Base-by-base conservation (phyloP, 495 filamentous ascomycete species). In the Hyaloscypha hepaticicola region DNA sequence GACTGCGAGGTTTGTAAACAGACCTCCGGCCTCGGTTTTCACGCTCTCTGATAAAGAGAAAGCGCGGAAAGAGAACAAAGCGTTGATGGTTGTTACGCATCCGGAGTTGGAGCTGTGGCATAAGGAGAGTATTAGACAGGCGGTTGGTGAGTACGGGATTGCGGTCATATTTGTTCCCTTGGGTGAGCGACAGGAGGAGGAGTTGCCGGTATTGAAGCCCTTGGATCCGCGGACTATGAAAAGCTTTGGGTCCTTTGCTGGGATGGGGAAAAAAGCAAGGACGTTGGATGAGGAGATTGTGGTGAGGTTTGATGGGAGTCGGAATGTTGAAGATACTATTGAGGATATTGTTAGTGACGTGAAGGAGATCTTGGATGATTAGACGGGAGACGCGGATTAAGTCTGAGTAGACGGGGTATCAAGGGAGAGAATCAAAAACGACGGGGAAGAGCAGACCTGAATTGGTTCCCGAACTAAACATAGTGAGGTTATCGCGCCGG, bases 81-180 rank as follows among this genome's bases (percentile, higher is more conserved):
- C 63, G 8, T 45, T 71, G 51, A 69, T 71, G 69, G 66, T 71
- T 7, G 16, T 67, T 5, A 71, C 69, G 45, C 69, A 71, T 57
- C 69, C 69, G 14, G 53, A 63, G 59, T 33, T 71, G 27, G 65
- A 68, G 34, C 1, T 16, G n/a, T 68, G 69, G 69, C 69, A 71
- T 41, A 68, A 60, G 48, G 0, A 56, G 12, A 2, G 41, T 3
- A 66, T 71, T 50, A 8, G 69, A 22, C 60, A 27, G 24, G 61
- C 66, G 1, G 55, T 68, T 24, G 55, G 66, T 0, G 62, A 62
- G 3, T 71, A 71, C 51, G 62, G 65, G 2, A 63, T 71, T 55
- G 69, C 61, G 6, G 38, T 71, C 22, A 64, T 71, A 29, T 71
- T 71, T 53, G 69, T 71, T 14, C 69, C 69, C 5, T 24, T 71